Percentiles rank a stretch among this genome's conserved stretches.
Evolutionary conservation across 805 yeast species (phyloP).

Genomic region (Pichia thaimueangensis): DNA sequence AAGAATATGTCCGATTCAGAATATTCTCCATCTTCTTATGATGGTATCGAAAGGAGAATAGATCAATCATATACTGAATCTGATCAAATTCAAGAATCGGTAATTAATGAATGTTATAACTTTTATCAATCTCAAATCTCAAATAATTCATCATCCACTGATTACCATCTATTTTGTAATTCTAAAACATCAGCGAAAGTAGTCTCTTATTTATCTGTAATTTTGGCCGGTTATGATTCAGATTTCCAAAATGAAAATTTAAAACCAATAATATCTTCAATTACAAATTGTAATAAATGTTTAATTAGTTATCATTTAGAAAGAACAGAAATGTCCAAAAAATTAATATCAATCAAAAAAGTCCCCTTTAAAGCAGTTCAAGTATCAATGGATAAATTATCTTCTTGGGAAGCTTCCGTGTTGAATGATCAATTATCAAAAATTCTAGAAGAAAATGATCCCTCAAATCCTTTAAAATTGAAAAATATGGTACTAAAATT

Average conservation of each 20-base stretch:
- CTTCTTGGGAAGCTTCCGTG: conserved; percentile 24
- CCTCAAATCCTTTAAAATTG: too few relatives aligned
- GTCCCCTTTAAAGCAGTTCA: conserved; percentile 21
- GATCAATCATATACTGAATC: conserved; percentile 26
- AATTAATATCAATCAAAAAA: conserved; percentile 45
- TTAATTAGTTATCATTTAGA: conserved; percentile 46
- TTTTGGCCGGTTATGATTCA: conserved; percentile 14
- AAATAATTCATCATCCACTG: not conserved
- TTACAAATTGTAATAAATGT: conserved; percentile 50
- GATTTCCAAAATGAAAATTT: conserved; percentile 30
- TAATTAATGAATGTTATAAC: conserved; percentile 35
- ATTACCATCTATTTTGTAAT: conserved; percentile 30
- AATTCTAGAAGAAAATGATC: conserved; percentile 14
- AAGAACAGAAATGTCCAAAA: conserved; percentile 43
- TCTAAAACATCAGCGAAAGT: conserved; percentile 9
- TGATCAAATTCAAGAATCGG: conserved; percentile 20
- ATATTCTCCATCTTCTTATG: too few relatives aligned
- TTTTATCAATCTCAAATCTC: conserved; percentile 9
- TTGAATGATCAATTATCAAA: conserved; percentile 14
- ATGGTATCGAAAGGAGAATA: conserved; percentile 13
- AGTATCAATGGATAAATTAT: conserved; percentile 19
- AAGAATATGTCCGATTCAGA: too few relatives aligned
- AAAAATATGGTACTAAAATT: conserved; percentile 24
- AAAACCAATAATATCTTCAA: conserved; percentile 21
- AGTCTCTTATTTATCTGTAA: conserved; percentile 12